Evolutionary conservation across 2,329 filamentous ascomycete species (phyloP), one percentile per base, ranked within the genome.

Genomic region (Dichotomopilus funicola): DNA sequence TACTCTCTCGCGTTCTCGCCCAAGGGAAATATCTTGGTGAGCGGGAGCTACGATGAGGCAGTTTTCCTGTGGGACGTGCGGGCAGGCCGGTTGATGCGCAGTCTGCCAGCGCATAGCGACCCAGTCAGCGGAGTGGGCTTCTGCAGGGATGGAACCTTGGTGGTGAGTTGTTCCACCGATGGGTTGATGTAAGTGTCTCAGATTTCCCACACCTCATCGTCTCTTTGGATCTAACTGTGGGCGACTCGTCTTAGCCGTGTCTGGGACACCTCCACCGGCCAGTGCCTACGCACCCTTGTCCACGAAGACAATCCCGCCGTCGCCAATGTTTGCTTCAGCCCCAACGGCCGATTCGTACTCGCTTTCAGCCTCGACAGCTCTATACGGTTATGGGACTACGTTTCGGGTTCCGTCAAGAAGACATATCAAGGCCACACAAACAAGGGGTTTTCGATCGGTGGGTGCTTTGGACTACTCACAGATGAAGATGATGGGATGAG

Each of bases 11-110:
- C 91, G 5, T 97, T 97, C 71, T 92, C 89, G n/a, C 94, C 94
- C 1, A 97, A 96, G 70, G 94, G 94, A 31, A 99, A 99, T 67
- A 96, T 97, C 68, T 81, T 99, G 37, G 94, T 91, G 12, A 95
- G 89, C 62, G 94, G 94, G 10, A 95, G 89, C 61, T 97, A 96
- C 72, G 94, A 99, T 63, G 94, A 99, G 75, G 94, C 94, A 4
- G 90, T 99, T 0, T 96, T 96, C 62, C 73, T 99, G 5, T 99
- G 94, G 94, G 94, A 99, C 70, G 89, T 97, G 11, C 81, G 94
- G 11, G 89, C 90, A 0, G 91, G 90, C 0, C 79, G 87, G 27
- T 77, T 94, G 37, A 96, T 99, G 91, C 82, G 91, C 53, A 91
- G 87, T 59, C 73, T 99, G 40, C 94, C 94, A 1, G 94, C 94